Percentiles rank a stretch among this genome's conserved stretches.
phyloP scores from a whole-genome alignment of 768 basidiomycete genomes.

The Hortiboletus campestris region DNA sequence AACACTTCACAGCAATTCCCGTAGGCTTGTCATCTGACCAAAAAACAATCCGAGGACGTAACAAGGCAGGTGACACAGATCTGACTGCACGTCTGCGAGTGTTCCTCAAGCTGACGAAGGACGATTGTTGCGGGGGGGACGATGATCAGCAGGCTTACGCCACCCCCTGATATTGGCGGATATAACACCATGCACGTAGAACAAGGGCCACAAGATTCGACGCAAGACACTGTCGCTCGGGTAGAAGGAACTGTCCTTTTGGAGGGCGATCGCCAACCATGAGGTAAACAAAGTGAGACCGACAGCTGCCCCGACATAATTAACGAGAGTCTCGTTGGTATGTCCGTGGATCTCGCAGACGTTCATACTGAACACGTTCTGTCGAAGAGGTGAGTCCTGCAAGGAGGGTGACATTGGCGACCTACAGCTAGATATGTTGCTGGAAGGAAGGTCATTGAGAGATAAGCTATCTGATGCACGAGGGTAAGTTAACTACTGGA shows the following conservation, averaged over 20 bases:
- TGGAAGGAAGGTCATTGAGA: constrained; percentile 59
- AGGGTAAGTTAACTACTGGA: neutral
- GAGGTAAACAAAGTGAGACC: constrained; percentile 47
- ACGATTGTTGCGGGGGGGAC: neutral
- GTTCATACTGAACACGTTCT: constrained; percentile 33
- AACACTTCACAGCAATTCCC: too few relatives aligned
- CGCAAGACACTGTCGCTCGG: constrained; percentile 3
- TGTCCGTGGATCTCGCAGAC: constrained; percentile 26
- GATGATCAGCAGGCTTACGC: neutral
- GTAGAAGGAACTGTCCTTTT: constrained; percentile 24
- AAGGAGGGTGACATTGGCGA: neutral
- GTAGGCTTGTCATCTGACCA: neutral
- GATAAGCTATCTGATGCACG: constrained; percentile 43
- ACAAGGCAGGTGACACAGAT: neutral
- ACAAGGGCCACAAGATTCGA: constrained; percentile 25
- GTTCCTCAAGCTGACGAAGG: neutral
- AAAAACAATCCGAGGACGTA: neutral
- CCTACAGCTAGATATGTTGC: constrained; percentile 41
- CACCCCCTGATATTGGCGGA: neutral
- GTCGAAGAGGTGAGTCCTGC: constrained; percentile 15
- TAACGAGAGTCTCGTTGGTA: constrained; percentile 32
- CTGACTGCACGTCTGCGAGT: neutral
- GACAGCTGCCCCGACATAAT: constrained; percentile 40
- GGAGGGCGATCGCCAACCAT: constrained; percentile 56
- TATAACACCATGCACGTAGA: constrained; percentile 5